phyloP scores from a whole-genome alignment of 2,329 filamentous ascomycete genomes.

The Fusarium sterilihyphosum region DNA sequence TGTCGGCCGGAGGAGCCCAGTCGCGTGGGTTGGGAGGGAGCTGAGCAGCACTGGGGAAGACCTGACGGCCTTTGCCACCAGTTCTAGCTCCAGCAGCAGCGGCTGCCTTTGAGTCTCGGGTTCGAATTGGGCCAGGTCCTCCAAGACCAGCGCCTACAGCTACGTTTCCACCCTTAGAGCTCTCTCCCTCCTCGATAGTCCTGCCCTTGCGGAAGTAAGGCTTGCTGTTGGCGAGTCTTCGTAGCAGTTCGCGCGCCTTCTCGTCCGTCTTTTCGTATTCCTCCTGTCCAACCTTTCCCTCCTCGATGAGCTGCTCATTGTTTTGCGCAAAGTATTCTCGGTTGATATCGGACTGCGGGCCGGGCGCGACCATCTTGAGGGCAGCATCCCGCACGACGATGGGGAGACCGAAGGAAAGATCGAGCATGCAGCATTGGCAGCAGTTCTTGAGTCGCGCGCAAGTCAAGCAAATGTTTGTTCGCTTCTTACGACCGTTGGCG shows the following conservation, averaged over 20 bases:
- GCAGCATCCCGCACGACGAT: conserved; percentile 96
- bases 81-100: conserved; percentile 59
- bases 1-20: conserved; percentile 84
- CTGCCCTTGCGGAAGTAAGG: conserved; percentile 94
- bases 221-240: conserved; percentile 87
- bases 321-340: conserved; percentile 98
- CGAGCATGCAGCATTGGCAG: conserved; percentile 98
- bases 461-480: conserved; percentile 94
- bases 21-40: conserved; percentile 85
- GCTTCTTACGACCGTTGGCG: conserved; percentile 86
- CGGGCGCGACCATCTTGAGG: conserved; percentile 96
- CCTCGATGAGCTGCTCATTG: conserved; percentile 94
- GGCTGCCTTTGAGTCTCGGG: conserved; percentile 69
- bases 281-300: conserved; percentile 84
- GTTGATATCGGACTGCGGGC: conserved; percentile 92
- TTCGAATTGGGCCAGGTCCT: conserved; percentile 82
- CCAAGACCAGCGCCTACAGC: conserved; percentile 66
- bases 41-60: conserved; percentile 76
- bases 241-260: conserved; percentile 88
- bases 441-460: conserved; percentile 98
- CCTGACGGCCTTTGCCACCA: conserved; percentile 58
- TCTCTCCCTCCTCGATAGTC: conserved; percentile 66
- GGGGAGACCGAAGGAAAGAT: conserved; percentile 93
- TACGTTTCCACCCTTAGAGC: conserved; percentile 56
- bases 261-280: conserved; percentile 98